Conservation (phyloP, 225 moss, liverwort and hornwort genomes). For the Bryoerythrophyllum caledonicum region DNA sequence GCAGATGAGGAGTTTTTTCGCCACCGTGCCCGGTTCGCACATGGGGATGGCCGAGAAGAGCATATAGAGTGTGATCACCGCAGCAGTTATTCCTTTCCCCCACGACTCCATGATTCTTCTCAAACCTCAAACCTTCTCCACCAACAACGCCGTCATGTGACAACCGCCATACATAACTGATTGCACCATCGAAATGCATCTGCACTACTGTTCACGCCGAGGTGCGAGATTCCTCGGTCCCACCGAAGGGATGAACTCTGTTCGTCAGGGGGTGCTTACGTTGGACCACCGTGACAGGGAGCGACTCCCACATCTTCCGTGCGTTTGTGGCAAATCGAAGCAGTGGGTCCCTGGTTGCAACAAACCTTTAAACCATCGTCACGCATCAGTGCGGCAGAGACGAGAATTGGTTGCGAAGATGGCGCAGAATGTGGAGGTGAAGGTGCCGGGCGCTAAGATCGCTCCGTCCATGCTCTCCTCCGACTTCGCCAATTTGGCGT, state of each 20-base stretch:
- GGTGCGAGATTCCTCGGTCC: neutral
- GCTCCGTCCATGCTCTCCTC: constrained; percentile 98
- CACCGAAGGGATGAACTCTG: constrained; percentile 13
- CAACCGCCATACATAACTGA: too few species aligned
- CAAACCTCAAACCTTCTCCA: neutral
- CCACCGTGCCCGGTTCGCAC: constrained; percentile 13
- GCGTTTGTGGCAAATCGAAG: constrained; percentile 1
- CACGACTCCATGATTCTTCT: constrained; percentile 23
- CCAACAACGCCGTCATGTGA: neutral
- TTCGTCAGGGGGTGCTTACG: constrained; percentile 6
- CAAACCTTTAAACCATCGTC: neutral
- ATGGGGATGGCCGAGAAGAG: constrained; percentile 36
- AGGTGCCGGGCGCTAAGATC: constrained; percentile 70
- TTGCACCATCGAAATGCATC: neutral
- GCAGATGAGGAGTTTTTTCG: constrained; percentile 33
- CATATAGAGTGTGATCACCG: constrained; percentile 33
- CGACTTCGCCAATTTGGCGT: constrained; percentile 95
- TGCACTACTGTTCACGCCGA: neutral
- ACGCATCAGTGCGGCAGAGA: neutral
- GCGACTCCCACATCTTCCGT: constrained; percentile 3
- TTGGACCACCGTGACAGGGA: neutral
- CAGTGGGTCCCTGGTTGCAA: neutral
- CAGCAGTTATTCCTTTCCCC: constrained; percentile 28
- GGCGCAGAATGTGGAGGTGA: constrained; percentile 26
- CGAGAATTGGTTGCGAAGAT: neutral